Evolutionary conservation across 2,329 filamentous ascomycete species (phyloP).

Genomic region (Gnomoniopsis smithogilvyi): DNA sequence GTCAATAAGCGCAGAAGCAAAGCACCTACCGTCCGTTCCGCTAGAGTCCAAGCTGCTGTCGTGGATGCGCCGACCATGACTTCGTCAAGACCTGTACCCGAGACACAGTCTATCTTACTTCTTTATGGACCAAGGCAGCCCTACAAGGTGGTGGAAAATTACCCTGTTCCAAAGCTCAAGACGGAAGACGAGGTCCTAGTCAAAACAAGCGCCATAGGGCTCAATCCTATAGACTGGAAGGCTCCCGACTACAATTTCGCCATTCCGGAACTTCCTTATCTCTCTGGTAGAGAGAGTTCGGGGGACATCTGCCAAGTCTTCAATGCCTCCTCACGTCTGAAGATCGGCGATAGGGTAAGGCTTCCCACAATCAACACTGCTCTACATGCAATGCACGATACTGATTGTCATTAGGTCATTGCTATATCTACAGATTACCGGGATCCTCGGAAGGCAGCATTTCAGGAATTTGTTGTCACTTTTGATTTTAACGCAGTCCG

Average conservation of each 20-base stretch:
- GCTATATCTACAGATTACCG: constrained; percentile 74
- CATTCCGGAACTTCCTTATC: constrained; percentile 64
- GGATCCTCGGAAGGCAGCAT: constrained; percentile 68
- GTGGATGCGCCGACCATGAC: neutral
- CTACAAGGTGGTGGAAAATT: constrained; percentile 26
- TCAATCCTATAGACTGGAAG: constrained; percentile 79
- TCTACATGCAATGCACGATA: neutral
- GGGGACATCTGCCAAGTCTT: constrained; percentile 55
- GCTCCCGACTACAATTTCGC: constrained; percentile 71
- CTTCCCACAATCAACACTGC: neutral
- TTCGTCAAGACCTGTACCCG: constrained; percentile 15
- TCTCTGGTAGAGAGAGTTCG: constrained; percentile 67
- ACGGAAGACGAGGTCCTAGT: constrained; percentile 53
- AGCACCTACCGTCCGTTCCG: neutral
- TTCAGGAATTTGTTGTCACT: constrained; percentile 66
- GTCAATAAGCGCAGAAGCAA: constrained; percentile 3
- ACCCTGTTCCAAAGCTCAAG: constrained; percentile 25
- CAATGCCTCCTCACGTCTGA: constrained; percentile 44
- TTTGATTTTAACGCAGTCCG: constrained; percentile 63
- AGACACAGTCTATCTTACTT: constrained; percentile 28
- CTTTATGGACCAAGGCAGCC: constrained; percentile 27
- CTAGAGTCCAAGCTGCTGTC: neutral
- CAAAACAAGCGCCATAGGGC: constrained; percentile 61
- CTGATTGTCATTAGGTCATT: constrained; percentile 40
- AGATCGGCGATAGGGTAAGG: constrained; percentile 50